Percentiles rank a stretch among this genome's conserved stretches.
These are phyloP conservation scores for Nicotiana otophora DNA, from an alignment of 257 asterid genomes.

Conservation along the genomic window DNA sequence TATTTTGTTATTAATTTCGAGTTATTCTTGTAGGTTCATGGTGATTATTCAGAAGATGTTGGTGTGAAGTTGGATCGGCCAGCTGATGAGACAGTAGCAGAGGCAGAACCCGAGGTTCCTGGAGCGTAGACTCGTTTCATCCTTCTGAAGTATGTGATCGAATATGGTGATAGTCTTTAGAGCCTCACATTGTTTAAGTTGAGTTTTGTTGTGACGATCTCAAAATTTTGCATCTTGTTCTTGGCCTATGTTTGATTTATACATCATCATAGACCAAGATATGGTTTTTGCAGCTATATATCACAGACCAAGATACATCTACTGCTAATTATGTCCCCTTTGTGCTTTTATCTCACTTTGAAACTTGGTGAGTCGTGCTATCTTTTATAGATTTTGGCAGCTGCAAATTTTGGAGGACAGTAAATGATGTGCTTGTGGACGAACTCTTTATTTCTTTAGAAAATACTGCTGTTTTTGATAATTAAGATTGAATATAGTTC, in stretches of 20 bases:
- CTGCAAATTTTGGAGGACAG: background rate
- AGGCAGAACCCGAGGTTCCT: constrained; percentile 12
- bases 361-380: background rate
- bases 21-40: constrained; percentile 24
- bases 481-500: too few species aligned
- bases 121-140: background rate
- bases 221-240: background rate
- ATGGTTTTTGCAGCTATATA: background rate
- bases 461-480: too few species aligned
- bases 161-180: constrained; percentile 2
- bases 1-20: background rate
- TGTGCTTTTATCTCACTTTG: background rate
- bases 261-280: constrained; percentile 10
- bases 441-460: too few species aligned
- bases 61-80: constrained; percentile 34
- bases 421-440: background rate
- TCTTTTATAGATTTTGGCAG: background rate
- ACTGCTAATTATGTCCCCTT: background rate
- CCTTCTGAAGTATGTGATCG: background rate
- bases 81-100: constrained; percentile 8
- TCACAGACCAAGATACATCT: background rate
- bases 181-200: constrained; percentile 5
- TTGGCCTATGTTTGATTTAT: background rate
- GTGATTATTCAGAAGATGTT: constrained; percentile 34
- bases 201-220: background rate